Conservation (phyloP, 371 early-diverging fungal genomes). For the Cokeromyces recurvatus region DNA sequence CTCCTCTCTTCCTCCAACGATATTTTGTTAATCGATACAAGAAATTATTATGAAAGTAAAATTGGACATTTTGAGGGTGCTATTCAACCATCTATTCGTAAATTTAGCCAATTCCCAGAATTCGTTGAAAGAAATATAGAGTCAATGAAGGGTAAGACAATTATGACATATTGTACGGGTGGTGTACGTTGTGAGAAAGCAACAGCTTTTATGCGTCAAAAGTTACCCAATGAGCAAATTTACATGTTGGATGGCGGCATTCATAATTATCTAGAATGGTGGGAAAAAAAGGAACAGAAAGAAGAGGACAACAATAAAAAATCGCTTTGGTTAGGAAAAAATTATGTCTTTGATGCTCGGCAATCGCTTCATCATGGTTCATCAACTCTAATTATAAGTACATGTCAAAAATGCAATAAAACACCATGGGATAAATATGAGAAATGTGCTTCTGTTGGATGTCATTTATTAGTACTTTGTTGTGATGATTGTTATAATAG, state of each 20-base stretch:
- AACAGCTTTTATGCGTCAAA: constrained; percentile 54
- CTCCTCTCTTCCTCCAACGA: constrained; percentile 24
- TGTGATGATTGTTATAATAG: constrained; percentile 20
- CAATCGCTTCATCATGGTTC: constrained; percentile 34
- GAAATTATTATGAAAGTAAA: constrained; percentile 69
- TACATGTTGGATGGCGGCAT: constrained; percentile 76
- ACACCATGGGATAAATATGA: constrained; percentile 35
- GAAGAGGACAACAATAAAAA: constrained; percentile 1
- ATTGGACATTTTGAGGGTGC: constrained; percentile 65
- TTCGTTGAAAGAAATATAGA: constrained; percentile 55
- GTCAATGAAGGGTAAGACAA: constrained; percentile 43
- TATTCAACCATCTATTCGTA: constrained; percentile 59
- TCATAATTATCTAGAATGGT: constrained; percentile 73
- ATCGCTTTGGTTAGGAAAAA: constrained; percentile 56
- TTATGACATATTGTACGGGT: constrained; percentile 73
- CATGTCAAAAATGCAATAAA: constrained; percentile 32
- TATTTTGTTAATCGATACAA: constrained; percentile 55
- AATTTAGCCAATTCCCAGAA: constrained; percentile 60
- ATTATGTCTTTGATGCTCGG: constrained; percentile 75
- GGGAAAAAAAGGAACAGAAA: constrained; percentile 20
- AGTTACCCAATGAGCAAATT: constrained; percentile 41
- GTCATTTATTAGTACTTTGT: constrained; percentile 35
- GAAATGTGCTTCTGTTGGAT: constrained; percentile 30
- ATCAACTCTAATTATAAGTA: constrained; percentile 7
- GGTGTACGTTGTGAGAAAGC: constrained; percentile 65